Evolutionary conservation across 768 basidiomycete genomes (phyloP).

Genomic region (Suillus occidentalis): DNA sequence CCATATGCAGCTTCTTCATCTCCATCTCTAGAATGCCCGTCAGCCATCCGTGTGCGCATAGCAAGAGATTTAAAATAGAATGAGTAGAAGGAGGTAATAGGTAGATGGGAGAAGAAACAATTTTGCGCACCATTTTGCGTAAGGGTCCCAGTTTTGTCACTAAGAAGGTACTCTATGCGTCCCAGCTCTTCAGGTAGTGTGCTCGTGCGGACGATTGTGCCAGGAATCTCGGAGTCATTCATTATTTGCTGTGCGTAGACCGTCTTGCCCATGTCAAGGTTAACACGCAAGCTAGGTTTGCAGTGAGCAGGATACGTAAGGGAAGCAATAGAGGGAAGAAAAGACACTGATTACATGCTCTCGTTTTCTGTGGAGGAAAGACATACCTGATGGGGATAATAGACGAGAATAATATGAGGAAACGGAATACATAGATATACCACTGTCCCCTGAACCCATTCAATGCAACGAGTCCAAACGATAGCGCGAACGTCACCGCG

Average conservation of each 20-base stretch:
- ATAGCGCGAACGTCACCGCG: constrained; percentile 88
- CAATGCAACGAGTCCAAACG: constrained; percentile 87
- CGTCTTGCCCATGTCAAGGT: constrained; percentile 99
- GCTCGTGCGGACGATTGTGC: constrained; percentile 95
- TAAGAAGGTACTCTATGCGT: constrained; percentile 91
- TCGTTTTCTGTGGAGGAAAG: background rate
- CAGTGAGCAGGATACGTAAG: background rate
- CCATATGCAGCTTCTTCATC: constrained; percentile 98
- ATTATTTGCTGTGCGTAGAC: constrained; percentile 96
- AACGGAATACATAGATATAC: constrained; percentile 96
- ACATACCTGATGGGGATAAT: constrained; percentile 97
- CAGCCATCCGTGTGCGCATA: constrained; percentile 1
- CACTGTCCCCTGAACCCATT: constrained; percentile 95
- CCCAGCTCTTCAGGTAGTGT: constrained; percentile 97
- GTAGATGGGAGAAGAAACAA: background rate
- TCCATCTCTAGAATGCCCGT: constrained; percentile 79
- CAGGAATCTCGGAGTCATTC: constrained; percentile 89
- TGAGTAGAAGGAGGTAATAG: background rate
- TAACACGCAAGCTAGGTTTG: constrained; percentile 82
- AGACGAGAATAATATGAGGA: constrained; percentile 96
- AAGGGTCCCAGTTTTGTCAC: constrained; percentile 97
- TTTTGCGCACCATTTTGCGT: constrained; percentile 85
- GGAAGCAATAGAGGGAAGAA: constrained; percentile 3
- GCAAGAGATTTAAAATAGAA: background rate
- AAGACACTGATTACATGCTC: background rate